These are phyloP conservation scores for Pleurotus eryngii DNA, from an alignment of 768 basidiomycete species.

Conservation along the genomic window DNA sequence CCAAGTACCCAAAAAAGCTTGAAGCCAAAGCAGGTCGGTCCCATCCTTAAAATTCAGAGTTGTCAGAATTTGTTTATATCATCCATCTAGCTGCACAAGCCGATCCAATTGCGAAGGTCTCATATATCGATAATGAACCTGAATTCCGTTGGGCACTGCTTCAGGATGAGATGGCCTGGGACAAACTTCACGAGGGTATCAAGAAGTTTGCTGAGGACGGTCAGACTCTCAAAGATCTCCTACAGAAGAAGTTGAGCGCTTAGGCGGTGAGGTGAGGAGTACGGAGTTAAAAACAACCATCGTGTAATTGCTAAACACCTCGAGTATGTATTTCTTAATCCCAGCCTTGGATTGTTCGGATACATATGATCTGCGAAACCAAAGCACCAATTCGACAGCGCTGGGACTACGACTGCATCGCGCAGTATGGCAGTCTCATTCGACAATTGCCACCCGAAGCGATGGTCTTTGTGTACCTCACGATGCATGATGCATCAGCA, in stretches of 20 bases:
- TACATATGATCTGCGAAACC: too few species aligned
- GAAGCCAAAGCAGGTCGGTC: slow-evolving; percentile 57
- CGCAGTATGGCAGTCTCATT: too few species aligned
- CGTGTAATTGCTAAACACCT: too few species aligned
- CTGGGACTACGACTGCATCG: too few species aligned
- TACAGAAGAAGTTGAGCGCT: slow-evolving; percentile 60
- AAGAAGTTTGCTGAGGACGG: slow-evolving; percentile 98
- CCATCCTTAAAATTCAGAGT: not conserved
- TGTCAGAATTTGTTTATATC: not conserved
- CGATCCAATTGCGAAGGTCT: slow-evolving; percentile 72
- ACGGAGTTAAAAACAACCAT: too few species aligned
- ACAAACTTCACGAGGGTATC: slow-evolving; percentile 98
- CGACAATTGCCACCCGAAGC: too few species aligned
- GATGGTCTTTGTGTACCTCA: too few species aligned
- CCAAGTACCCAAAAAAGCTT: slow-evolving; percentile 82
- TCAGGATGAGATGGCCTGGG: slow-evolving; percentile 96
- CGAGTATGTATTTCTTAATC: too few species aligned
- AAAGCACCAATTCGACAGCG: too few species aligned
- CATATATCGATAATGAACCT: slow-evolving; percentile 87
- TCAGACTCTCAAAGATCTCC: slow-evolving; percentile 76
- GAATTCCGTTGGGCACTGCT: slow-evolving; percentile 95
- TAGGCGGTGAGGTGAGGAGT: too few species aligned
- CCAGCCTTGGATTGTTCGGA: too few species aligned
- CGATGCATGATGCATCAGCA: too few species aligned
- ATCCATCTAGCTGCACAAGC: slow-evolving; percentile 43